A percentile compares a stretch with the other conserved stretches of the same genome.
These are phyloP conservation scores for Gomphus bonarii DNA, from an alignment of 1,284 basidiomycete genomes.

Conservation along the genomic window DNA sequence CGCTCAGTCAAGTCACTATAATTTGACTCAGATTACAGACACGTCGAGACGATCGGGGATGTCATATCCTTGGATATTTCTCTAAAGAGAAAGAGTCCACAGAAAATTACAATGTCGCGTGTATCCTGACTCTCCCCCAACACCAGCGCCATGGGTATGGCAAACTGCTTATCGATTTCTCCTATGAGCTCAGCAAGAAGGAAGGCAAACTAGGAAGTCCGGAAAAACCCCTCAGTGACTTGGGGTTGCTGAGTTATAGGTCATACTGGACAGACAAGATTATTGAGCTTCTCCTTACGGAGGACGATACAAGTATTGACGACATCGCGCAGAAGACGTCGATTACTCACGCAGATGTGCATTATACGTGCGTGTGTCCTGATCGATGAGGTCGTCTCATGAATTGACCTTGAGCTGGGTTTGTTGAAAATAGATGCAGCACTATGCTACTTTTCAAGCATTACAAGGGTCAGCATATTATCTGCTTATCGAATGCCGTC, in stretches of 20 bases:
- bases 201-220: conserved; percentile 94
- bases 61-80: conserved; percentile 96
- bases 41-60: conserved; percentile 82
- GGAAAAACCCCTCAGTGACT: conserved; percentile 94
- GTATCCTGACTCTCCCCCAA: conserved; percentile 96
- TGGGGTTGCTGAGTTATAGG: conserved; percentile 88
- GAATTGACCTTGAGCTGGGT: neutral
- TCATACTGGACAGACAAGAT: conserved; percentile 99
- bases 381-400: conserved; percentile 9
- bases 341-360: conserved; percentile 95
- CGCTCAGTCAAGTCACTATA: neutral
- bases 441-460: conserved; percentile 94
- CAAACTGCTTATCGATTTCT: conserved; percentile 94
- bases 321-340: conserved; percentile 95
- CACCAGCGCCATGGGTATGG: conserved; percentile 96
- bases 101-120: conserved; percentile 98
- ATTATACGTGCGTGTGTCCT: conserved; percentile 85
- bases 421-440: conserved; percentile 55
- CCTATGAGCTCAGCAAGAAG: conserved; percentile 95
- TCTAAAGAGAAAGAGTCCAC: conserved; percentile 99
- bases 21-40: conserved; percentile 34
- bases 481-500: conserved; percentile 85
- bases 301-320: conserved; percentile 84
- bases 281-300: conserved; percentile 77
- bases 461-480: conserved; percentile 91